Evolutionary conservation across 495 filamentous ascomycete genomes (phyloP), one percentile per base, ranked within the genome.

Genomic region (Choiromyces venosus): DNA sequence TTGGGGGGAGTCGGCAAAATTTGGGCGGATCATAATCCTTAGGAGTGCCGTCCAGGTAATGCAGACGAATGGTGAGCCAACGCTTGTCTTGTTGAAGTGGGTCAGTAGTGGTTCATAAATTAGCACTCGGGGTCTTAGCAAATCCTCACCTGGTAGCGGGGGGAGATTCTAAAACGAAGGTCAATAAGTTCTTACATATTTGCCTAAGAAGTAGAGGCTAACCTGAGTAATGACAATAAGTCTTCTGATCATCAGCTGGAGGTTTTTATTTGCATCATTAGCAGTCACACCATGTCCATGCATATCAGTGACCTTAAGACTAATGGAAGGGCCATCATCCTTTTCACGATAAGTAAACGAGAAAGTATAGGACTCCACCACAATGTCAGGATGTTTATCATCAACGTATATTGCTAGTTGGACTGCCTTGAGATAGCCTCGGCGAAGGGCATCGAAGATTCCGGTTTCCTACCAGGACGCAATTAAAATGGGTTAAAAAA

Each of bases 321-420:
- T 69, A 66, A 76, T 74, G 9, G 78, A 67, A 18, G 69, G 65
- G n/a, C 79, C 75, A 39, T 71, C 69, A 39, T 39, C 35, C 39
- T 71, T 69, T 61, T 77, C 79, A 66, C 68, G 71, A 42, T 81
- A 81, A 46, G 80, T 73, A 52, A 81, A 81, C 6, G 79, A 77
- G 68, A 81, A 81, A 18, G 80, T 81, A 66, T 81, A 81, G 18
- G 76, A 74, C 66, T 81, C 80, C 37, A 77, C 67, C 64, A 81
- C 78, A 40, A 74, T 76, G 39, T 81, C 77, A 52, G 80, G 76
- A 21, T 81, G 61, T 39, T 79, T 68, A 25, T 77, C 70, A 67
- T 81, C 80, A 37, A 79, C 64, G 66, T 77, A 79, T 18, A 81
- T 81, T 21, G 71, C 74, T 9, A 81, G 35, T 37, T 81, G 79